Base-by-base conservation (phyloP, 495 filamentous ascomycete species). In the Daldinia caldariorum region DNA sequence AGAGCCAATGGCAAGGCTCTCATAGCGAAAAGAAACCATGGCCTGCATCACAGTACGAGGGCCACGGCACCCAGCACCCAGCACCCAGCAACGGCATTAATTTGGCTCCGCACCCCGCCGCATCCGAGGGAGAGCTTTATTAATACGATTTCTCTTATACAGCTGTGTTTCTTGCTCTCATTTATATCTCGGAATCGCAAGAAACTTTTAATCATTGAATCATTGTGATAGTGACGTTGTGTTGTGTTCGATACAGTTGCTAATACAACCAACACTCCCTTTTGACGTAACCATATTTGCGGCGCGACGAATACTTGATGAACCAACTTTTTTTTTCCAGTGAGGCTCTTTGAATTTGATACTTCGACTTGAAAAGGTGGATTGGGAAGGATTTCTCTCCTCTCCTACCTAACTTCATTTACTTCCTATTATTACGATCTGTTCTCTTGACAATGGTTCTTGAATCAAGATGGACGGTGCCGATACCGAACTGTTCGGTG, bases 381-480 rank as follows among this genome's bases (percentile, higher is more conserved):
- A 35, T 34, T 49, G 7, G n/a, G 9, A 22, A 35, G 34, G 47
- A 45, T 57, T 41, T 32, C 14, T 6, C 35, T 37, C 22, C 1
- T 49, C 26, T 50, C 34, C 32, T 3, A 20, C 0, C 14, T 20
- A 26, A 20, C 9, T 10, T 47, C 10, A 1, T 16, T 3, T 22
- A 12, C 43, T 47, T 22, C 1, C 10, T 18, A 22, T 47, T 5
- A 16, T 47, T 9, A 20, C 43, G 39, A 35, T 45, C 26, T 26
- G 26, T 49, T 14, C 14, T 13, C 47, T 12, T 26, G 32, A 39
- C 58, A 1, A 84, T 84, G 82, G 68, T 73, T 6, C 78, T 84
- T 58, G 34, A 67, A 29, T 84, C 84, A 6, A 81, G 83, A 59
- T 86, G 82, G 82, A 58, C 60, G 32, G 64, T 74, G 32, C 76